A percentile compares a stretch with the other conserved stretches of the same genome.
Evolutionary conservation across 129 eudicot genomes (phyloP).

Genomic region (Rutidosis leptorrhynchoides): DNA sequence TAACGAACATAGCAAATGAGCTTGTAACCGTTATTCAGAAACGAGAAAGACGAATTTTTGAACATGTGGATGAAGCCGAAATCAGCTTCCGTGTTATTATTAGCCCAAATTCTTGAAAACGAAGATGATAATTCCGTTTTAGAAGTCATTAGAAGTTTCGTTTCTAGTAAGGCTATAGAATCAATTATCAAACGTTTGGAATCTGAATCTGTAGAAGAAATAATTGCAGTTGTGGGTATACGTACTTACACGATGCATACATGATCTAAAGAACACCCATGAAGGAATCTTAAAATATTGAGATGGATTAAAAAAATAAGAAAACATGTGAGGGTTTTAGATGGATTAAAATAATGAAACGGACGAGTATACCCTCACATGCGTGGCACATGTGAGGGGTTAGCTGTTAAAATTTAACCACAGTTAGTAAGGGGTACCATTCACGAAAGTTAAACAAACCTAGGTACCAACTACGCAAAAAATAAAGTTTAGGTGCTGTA

Average conservation of each 20-base stretch:
- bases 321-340: too few relatives aligned
- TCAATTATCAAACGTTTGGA: constrained; percentile 42
- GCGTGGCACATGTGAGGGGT: too few relatives aligned
- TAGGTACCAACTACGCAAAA: too few relatives aligned
- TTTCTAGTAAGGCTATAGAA: constrained; percentile 41
- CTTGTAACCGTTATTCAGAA: constrained; percentile 40
- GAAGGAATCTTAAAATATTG: too few relatives aligned
- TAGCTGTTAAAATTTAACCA: too few relatives aligned
- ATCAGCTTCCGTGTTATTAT: constrained; percentile 53
- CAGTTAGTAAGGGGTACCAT: too few relatives aligned
- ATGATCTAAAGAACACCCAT: too few relatives aligned
- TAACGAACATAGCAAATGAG: constrained; percentile 45
- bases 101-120: constrained; percentile 45
- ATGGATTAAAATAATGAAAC: too few relatives aligned
- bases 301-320: too few relatives aligned
- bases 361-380: too few relatives aligned
- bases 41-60: constrained; percentile 40
- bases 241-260: constrained; percentile 61
- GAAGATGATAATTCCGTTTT: constrained; percentile 28
- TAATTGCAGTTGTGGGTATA: constrained; percentile 50
- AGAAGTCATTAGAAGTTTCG: constrained; percentile 39
- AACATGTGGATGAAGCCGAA: constrained; percentile 56
- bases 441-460: too few relatives aligned
- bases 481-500: too few relatives aligned
- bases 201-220: constrained; percentile 50